These are phyloP conservation scores for Chlamydomonas eustigma DNA, from an alignment of 139 green algal genomes.

Conservation along the genomic window DNA sequence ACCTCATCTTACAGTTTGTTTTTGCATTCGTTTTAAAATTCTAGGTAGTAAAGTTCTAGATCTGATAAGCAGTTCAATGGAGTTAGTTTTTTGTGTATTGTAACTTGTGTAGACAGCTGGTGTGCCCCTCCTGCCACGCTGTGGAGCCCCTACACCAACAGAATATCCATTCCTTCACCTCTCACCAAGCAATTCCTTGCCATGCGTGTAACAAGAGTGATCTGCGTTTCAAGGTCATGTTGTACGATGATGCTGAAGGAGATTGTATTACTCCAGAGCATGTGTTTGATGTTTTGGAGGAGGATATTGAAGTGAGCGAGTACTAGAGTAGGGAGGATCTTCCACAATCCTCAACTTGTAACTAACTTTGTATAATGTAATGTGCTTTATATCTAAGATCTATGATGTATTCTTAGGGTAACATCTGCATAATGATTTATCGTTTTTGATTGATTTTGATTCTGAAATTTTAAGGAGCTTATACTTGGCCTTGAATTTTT, in stretches of 20 bases:
- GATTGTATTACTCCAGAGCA: slow-evolving; percentile 79
- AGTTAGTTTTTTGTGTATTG: too few relatives aligned
- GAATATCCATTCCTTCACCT: slow-evolving; percentile 41
- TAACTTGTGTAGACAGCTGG: slow-evolving; percentile 52
- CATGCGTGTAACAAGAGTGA: slow-evolving; percentile 33
- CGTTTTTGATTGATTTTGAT: too few relatives aligned
- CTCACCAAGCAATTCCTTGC: slow-evolving; percentile 40
- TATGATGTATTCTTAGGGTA: too few relatives aligned
- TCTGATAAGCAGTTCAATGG: too few relatives aligned
- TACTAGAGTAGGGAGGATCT: not conserved
- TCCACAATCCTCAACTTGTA: not conserved
- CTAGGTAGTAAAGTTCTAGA: too few relatives aligned
- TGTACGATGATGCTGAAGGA: slow-evolving; percentile 88
- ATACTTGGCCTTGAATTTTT: too few relatives aligned
- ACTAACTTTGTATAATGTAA: not conserved
- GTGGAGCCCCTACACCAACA: slow-evolving; percentile 39
- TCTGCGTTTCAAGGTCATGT: slow-evolving; percentile 77
- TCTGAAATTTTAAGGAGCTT: too few relatives aligned
- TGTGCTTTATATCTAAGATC: not conserved
- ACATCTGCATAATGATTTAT: too few relatives aligned
- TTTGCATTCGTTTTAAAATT: too few relatives aligned
- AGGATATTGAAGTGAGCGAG: slow-evolving; percentile 56
- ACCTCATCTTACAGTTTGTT: too few relatives aligned
- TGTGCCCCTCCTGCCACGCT: slow-evolving; percentile 51
- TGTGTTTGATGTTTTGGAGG: slow-evolving; percentile 80